phyloP scores from a whole-genome alignment of 441 rosid species.

The Adansonia rubrostipa region DNA sequence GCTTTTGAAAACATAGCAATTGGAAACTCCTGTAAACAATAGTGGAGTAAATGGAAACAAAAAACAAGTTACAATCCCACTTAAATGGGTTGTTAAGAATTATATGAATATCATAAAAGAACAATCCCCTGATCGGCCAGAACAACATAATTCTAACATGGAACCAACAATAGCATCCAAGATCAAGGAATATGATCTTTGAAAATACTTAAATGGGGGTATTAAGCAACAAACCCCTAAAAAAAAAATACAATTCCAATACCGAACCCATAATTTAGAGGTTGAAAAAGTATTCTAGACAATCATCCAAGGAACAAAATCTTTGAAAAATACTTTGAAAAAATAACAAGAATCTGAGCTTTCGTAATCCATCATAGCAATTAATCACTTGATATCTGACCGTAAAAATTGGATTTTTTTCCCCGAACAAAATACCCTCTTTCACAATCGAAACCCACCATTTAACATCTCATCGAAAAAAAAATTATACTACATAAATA shows the following conservation, averaged over 20 bases:
- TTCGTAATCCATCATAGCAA: not conserved
- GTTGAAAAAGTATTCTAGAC: not conserved
- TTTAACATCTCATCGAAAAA: not conserved
- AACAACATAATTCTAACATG: not conserved
- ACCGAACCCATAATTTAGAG: not conserved
- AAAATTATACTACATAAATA: not conserved
- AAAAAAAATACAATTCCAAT: not conserved
- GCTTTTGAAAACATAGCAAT: slow-evolving; percentile 85
- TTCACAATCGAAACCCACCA: not conserved
- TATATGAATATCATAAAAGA: not conserved
- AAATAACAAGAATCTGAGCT: not conserved
- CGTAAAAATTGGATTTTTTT: not conserved
- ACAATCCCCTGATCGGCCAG: not conserved
- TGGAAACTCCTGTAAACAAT: slow-evolving; percentile 67
- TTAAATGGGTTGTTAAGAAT: not conserved
- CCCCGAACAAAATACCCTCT: not conserved
- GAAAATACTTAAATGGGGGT: not conserved
- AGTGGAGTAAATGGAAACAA: not conserved
- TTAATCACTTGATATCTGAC: not conserved
- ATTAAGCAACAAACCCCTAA: not conserved
- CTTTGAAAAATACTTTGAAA: not conserved
- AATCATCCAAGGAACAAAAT: not conserved
- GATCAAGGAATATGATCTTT: not conserved
- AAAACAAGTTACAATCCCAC: not conserved
- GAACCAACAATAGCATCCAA: not conserved